Evolutionary conservation across 352 stramenopile genomes (phyloP).

Genomic region (Pythium graminicola): DNA sequence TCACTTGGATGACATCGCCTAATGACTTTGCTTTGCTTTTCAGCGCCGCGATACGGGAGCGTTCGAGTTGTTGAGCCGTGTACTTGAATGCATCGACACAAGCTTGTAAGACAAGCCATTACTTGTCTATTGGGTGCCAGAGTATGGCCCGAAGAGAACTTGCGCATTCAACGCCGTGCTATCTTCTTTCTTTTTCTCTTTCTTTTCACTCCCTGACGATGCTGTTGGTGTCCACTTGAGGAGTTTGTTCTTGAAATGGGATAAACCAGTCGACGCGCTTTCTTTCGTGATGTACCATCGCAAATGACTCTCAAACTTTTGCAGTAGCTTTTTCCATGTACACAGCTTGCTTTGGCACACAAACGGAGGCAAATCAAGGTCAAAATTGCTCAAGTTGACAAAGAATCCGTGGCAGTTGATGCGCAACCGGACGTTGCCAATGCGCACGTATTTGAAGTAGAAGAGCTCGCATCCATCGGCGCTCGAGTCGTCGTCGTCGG

Average conservation of each 20-base stretch:
- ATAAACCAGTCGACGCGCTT: slow-evolving; percentile 71
- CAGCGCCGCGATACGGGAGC: slow-evolving; percentile 72
- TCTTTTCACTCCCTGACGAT: slow-evolving; percentile 33
- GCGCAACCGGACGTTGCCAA: slow-evolving; percentile 68
- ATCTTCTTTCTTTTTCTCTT: slow-evolving; percentile 67
- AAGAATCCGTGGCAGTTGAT: slow-evolving; percentile 86
- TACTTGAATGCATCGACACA: slow-evolving; percentile 62
- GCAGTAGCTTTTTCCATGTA: slow-evolving; percentile 73
- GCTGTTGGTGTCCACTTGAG: slow-evolving; percentile 64
- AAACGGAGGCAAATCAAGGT: slow-evolving; percentile 68
- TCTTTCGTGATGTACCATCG: slow-evolving; percentile 82
- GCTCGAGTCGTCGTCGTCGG: slow-evolving; percentile 48
- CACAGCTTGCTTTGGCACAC: slow-evolving; percentile 78
- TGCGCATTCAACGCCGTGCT: slow-evolving; percentile 57
- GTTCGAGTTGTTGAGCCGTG: slow-evolving; percentile 54
- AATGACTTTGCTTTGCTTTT: no score
- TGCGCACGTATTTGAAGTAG: slow-evolving; percentile 82
- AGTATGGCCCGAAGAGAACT: slow-evolving; percentile 75
- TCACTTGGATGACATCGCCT: no score
- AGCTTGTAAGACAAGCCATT: slow-evolving; percentile 22
- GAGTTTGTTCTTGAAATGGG: slow-evolving; percentile 83
- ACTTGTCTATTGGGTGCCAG: slow-evolving; percentile 19
- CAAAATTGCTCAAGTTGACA: slow-evolving; percentile 77
- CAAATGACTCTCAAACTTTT: slow-evolving; percentile 78
- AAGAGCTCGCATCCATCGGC: slow-evolving; percentile 65